Evolutionary conservation across 495 filamentous ascomycete species (phyloP), one percentile per base, ranked within the genome.

Genomic region (Zalerion maritima): DNA sequence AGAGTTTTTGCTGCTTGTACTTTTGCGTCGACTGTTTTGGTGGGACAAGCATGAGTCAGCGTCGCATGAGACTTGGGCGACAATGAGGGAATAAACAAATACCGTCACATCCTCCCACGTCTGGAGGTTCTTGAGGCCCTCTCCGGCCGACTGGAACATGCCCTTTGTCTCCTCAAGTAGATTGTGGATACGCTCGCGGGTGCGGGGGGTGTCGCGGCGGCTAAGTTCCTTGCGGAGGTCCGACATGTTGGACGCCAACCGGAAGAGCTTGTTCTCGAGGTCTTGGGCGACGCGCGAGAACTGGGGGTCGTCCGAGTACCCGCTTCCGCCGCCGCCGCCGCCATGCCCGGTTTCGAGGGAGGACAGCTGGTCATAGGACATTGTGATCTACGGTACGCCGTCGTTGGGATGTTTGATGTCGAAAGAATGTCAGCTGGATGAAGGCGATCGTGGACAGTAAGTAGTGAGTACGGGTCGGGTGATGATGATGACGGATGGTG

Each of bases 1-100:
- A 86, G 20, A 96, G 71, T 47, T 94, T 96, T 40, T 87, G 78
- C 39, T 96, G 87, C 7, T 81, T 89, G 62, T 86, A 96, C 52
- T 81, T 83, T 56, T 91, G 87, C 5, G 80, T 78, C 18, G 83
- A 78, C 85, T 93, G 39, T 19, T 18, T 14, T 14, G 18, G 15
- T 21, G 11, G 29, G 14, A 20, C 26, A 11, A 28, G 17, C 28
- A 31, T 54, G 37, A 52, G 45, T 31, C 15, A 29, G 29, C 18
- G 13, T 23, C 21, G 4, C 24, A 19, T 5, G 14, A n/a, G 18
- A 25, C 24, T 18, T 14, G 28, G 7, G 21, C 9, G 14, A 8
- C 9, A 11, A 31, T 13, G 6, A 15, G 4, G 16, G 28, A 24
- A 5, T 25, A 10, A 9, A 21, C 33, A 62, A 79, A 34, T 71